Percentiles rank a stretch among this genome's conserved stretches.
Evolutionary conservation across 192 early-diverging fungal species (phyloP).

Genomic region (Lobosporangium transversale): DNA sequence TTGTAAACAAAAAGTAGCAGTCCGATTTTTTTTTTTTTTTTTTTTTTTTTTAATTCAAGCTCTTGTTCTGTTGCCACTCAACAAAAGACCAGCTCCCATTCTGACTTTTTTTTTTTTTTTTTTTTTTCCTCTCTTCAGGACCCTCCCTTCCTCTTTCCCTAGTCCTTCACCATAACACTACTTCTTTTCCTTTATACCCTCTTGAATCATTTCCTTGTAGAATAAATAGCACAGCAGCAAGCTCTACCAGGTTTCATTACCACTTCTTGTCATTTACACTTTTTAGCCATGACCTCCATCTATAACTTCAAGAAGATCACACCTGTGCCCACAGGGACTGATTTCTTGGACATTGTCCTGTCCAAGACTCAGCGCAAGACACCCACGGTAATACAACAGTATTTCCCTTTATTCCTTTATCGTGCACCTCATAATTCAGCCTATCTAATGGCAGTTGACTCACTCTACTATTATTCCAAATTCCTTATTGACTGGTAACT

Average conservation of each 20-base stretch:
- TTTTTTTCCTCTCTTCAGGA: neutral
- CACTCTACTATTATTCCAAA: no score
- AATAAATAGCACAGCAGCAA: no score
- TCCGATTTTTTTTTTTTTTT: slow-evolving; percentile 20
- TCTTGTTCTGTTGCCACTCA: neutral
- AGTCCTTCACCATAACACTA: neutral
- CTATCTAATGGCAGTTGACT: no score
- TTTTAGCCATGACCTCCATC: slow-evolving; percentile 54
- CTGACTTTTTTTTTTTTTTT: neutral
- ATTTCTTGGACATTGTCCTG: slow-evolving; percentile 98
- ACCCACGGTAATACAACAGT: slow-evolving; percentile 85
- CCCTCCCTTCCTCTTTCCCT: slow-evolving; percentile 7
- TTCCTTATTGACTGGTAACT: no score
- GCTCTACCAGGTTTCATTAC: no score
- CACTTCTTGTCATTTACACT: no score
- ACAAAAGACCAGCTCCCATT: no score
- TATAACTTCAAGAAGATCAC: slow-evolving; percentile 99
- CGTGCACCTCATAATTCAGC: no score
- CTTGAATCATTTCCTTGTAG: no score
- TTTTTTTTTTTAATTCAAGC: neutral
- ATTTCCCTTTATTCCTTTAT: slow-evolving; percentile 58
- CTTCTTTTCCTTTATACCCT: neutral
- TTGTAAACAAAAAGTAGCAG: slow-evolving; percentile 1
- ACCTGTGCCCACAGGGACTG: slow-evolving; percentile 88
- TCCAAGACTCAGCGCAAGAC: slow-evolving; percentile 99